Conservation (phyloP, 2,329 filamentous ascomycete genomes). For the Colletotrichum ledebouriae region DNA sequence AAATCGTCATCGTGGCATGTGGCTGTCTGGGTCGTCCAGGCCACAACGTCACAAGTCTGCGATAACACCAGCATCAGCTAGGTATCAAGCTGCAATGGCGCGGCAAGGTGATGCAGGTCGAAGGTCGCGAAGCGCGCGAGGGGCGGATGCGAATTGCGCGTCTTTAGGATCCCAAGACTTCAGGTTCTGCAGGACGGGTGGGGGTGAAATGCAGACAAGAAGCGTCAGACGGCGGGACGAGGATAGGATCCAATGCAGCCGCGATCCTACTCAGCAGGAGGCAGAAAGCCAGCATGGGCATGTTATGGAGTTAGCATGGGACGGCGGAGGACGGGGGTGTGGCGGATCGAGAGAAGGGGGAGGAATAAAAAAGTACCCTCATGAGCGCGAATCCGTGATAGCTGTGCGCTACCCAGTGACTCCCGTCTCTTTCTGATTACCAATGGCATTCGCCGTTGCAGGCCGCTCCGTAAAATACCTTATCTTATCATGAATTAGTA, state of each 20-base stretch:
- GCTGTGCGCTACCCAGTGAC: conserved; percentile 16
- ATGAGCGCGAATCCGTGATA: conserved; percentile 18
- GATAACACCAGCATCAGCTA: conserved; percentile 1
- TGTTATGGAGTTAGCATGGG: conserved; percentile 5
- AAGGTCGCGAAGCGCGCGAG: conserved; percentile 6
- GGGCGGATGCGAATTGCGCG: conserved; percentile 2
- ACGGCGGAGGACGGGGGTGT: conserved; percentile 1
- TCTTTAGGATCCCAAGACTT: not conserved
- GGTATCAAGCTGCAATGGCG: conserved; percentile 16
- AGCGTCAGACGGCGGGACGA: conserved; percentile 9
- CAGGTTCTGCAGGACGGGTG: conserved; percentile 17
- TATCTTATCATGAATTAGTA: conserved; percentile 8
- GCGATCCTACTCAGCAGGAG: conserved; percentile 26
- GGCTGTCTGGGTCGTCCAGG: conserved; percentile 17
- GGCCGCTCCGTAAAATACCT: conserved; percentile 10
- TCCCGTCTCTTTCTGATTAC: not conserved
- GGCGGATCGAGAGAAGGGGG: not conserved
- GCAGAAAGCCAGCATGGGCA: conserved; percentile 8
- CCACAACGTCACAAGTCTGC: not conserved
- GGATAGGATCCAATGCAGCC: conserved; percentile 21
- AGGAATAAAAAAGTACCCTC: not conserved
- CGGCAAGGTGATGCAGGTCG: conserved; percentile 30
- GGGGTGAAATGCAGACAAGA: not conserved
- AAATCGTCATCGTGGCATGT: conserved; percentile 15
- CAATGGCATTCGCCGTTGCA: conserved; percentile 28